Conservation (phyloP, 345 rosid genomes). For the Brassica cretica region DNA sequence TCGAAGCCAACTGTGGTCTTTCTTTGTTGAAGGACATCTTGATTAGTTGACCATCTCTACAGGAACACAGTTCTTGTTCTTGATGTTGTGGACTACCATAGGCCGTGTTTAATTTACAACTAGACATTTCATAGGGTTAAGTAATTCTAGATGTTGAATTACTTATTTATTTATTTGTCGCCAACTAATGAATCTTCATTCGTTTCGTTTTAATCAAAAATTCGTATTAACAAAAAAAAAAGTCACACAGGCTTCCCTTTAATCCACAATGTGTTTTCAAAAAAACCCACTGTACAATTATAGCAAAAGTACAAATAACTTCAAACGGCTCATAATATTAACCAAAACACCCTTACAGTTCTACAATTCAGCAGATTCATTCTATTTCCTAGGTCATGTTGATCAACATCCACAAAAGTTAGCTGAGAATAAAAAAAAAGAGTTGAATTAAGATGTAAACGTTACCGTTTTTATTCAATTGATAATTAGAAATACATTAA, state of each 20-base stretch:
- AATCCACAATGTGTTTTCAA: too few relatives aligned
- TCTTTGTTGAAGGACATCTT: too few relatives aligned
- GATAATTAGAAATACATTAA: background rate
- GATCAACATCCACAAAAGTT: background rate
- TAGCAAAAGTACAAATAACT: background rate
- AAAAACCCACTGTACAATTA: background rate
- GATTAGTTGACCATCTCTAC: too few relatives aligned
- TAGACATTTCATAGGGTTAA: too few relatives aligned
- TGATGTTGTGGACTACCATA: too few relatives aligned
- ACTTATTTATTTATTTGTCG: background rate
- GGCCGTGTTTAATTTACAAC: too few relatives aligned
- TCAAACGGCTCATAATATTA: background rate
- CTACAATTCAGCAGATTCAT: background rate
- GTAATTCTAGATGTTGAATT: background rate
- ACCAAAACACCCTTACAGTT: background rate
- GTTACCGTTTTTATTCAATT: background rate
- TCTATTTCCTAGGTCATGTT: background rate
- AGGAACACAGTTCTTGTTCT: too few relatives aligned
- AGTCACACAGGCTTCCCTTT: background rate
- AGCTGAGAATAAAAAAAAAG: background rate
- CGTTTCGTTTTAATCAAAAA: background rate
- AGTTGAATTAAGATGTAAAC: background rate
- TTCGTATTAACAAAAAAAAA: background rate
- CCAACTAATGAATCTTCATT: background rate
- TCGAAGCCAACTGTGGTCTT: too few relatives aligned